Evolutionary conservation across 371 early-diverging fungal species (phyloP), one percentile per base, ranked within the genome.

Genomic region (Mortierella sp.): DNA sequence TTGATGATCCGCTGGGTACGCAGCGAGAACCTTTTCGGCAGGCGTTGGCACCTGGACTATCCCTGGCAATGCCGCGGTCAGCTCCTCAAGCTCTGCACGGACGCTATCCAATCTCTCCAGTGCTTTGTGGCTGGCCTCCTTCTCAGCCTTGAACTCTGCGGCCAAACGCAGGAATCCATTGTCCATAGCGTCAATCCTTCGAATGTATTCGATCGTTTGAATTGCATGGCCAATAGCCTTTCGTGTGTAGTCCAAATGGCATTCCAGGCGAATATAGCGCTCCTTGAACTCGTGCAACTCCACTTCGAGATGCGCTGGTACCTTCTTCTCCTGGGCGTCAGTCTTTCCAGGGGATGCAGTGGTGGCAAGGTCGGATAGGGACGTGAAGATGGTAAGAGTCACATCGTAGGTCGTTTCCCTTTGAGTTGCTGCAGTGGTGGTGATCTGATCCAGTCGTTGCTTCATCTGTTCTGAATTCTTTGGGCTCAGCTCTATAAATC

Each of bases 291-390:
- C 78, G 49, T 66, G 52, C 50, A 69, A 58, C 6, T 76, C 78
- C 26, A 70, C 78, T 42, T 70, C 78, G 2, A 76, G 66, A 59
- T 76, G 78, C 45, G 62, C 26, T 0, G 78, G 78, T 19, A 76
- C 52, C 31, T 55, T 61, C 39, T 70, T 64, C 46, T 57, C 42
- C 4, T 28, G 34, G 0, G 60, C 13, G 6, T 55, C 49, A 5
- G 59, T 57, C 28, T 59, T 57, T 0, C 67, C 71, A 1, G 70
- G 78, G 0, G 67, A 51, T 2, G 66, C 31, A 7, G 62, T 48
- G 13, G 57, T 58, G 4, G 78, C 66, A 26, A 76, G 78, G 13
- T 65, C 70, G 0, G 62, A 41, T 18, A 76, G 30, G 6, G 71
- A 76, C 7, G 54, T 42, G 43, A 70, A 70, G 42, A 76, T 76